Evolutionary conservation across 2,329 filamentous ascomycete species (phyloP).

Genomic region (Diplodia mutila): DNA sequence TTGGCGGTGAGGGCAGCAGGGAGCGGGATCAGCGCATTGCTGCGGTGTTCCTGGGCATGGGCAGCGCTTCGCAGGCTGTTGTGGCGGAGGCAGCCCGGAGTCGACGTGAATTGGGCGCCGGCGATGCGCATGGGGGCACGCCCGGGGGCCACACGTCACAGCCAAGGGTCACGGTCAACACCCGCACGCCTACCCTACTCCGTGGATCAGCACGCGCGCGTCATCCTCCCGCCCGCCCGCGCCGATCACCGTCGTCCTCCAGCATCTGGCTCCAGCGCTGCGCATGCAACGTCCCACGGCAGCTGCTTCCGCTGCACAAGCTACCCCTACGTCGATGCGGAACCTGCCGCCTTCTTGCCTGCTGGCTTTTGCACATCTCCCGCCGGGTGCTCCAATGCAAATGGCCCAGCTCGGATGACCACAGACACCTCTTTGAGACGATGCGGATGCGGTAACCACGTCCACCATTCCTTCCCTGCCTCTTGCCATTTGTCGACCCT

Average conservation of each 20-base stretch:
- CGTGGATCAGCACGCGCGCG: background rate
- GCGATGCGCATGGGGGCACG: background rate
- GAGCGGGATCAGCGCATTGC: conserved; percentile 24
- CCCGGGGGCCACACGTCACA: conserved; percentile 9
- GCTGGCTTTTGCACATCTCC: background rate
- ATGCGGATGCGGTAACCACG: background rate
- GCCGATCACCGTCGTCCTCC: background rate
- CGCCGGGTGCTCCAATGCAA: background rate
- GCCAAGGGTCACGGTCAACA: background rate
- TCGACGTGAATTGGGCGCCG: background rate
- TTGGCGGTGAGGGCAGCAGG: conserved; percentile 18
- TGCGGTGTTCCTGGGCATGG: conserved; percentile 14
- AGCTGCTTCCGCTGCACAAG: background rate
- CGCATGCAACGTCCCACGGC: conserved; percentile 16
- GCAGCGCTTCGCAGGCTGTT: conserved; percentile 14
- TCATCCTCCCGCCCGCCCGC: background rate
- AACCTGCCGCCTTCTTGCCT: background rate
- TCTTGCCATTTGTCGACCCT: too few species aligned
- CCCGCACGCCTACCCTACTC: too few species aligned
- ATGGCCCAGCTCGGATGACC: too few species aligned
- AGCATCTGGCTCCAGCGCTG: background rate
- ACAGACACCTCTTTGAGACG: background rate
- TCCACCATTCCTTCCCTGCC: background rate
- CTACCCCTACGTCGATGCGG: background rate
- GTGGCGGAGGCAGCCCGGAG: background rate